A percentile compares a stretch with the other conserved stretches of the same genome.
Conservation (phyloP, 2,329 filamentous ascomycete genomes). For the Sphaerostilbella broomeana region DNA sequence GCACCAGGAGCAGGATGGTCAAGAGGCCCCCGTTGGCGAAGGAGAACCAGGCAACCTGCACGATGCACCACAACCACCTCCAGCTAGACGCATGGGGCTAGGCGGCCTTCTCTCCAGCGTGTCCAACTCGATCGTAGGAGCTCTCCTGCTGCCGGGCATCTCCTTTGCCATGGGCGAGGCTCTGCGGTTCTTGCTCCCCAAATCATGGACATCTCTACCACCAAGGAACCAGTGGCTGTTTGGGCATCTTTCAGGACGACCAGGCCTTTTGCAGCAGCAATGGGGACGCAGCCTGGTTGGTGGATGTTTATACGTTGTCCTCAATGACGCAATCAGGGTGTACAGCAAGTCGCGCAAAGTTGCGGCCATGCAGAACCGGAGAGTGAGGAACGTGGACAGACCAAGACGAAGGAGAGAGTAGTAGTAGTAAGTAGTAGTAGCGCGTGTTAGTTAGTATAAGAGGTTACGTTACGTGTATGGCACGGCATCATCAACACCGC, state of each 20-base stretch:
- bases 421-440: no score
- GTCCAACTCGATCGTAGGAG: conserved; percentile 44
- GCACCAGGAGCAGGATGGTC: conserved; percentile 1
- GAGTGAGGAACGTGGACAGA: conserved; percentile 46
- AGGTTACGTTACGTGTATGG: no score
- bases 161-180: conserved; percentile 73
- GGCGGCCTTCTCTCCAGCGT: conserved; percentile 35
- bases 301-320: conserved; percentile 78
- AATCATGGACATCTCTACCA: conserved; percentile 53
- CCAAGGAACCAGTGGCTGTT: conserved; percentile 19
- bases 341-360: conserved; percentile 59
- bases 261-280: conserved; percentile 68
- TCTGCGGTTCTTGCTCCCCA: conserved; percentile 61
- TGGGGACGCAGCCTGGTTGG: conserved; percentile 89
- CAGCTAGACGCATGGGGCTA: conserved; percentile 27
- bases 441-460: no score
- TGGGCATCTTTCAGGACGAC: conserved; percentile 31
- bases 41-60: conserved; percentile 21
- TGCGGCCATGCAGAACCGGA: conserved; percentile 47
- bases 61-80: conserved; percentile 30
- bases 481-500: neutral
- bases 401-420: conserved; percentile 17
- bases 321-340: conserved; percentile 61
- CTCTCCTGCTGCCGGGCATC: conserved; percentile 73
- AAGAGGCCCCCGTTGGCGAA: conserved; percentile 11